A percentile compares a stretch with the other conserved stretches of the same genome.
Conservation (phyloP, 352 stramenopile genomes). For the Globisporangium irregulare region DNA sequence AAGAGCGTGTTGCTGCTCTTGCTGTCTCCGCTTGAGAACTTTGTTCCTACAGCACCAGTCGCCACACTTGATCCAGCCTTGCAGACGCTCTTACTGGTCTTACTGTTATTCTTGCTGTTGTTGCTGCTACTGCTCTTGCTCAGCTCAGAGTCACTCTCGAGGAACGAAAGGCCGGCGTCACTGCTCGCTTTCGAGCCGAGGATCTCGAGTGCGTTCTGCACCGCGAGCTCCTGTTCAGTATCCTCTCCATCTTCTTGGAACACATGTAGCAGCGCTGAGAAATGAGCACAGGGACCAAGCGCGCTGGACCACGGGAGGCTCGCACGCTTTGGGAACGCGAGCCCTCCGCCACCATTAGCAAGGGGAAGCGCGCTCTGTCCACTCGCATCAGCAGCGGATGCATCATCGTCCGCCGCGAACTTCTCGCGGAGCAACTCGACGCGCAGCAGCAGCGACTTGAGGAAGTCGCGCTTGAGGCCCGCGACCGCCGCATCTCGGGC, state of each 20-base stretch:
- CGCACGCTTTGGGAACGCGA: slow-evolving; percentile 44
- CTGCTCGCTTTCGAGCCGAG: slow-evolving; percentile 26
- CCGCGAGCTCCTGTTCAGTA: slow-evolving; percentile 19
- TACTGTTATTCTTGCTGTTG: slow-evolving; percentile 11
- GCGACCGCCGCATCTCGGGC: slow-evolving; percentile 33
- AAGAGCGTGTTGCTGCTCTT: slow-evolving; percentile 17
- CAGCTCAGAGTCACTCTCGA: slow-evolving; percentile 18
- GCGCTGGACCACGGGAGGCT: slow-evolving; percentile 38
- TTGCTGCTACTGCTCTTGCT: slow-evolving; percentile 12
- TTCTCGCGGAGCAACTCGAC: slow-evolving; percentile 36
- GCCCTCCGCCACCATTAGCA: slow-evolving; percentile 27
- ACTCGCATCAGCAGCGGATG: not conserved
- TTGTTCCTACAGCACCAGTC: slow-evolving; percentile 13
- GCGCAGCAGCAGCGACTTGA: slow-evolving; percentile 59
- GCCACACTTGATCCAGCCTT: slow-evolving; percentile 10
- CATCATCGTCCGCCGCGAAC: not conserved
- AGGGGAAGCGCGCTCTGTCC: slow-evolving; percentile 22
- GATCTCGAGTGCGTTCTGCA: slow-evolving; percentile 62
- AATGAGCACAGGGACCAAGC: slow-evolving; percentile 11
- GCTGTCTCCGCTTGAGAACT: not conserved
- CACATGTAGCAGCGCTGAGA: slow-evolving; percentile 41
- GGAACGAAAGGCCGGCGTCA: not conserved
- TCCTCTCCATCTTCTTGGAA: slow-evolving; percentile 44
- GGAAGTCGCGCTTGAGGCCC: slow-evolving; percentile 67
- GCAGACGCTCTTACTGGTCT: not conserved